phyloP scores from a whole-genome alignment of 73 alveolate genomes.

The Tetrahymena thermophila region DNA sequence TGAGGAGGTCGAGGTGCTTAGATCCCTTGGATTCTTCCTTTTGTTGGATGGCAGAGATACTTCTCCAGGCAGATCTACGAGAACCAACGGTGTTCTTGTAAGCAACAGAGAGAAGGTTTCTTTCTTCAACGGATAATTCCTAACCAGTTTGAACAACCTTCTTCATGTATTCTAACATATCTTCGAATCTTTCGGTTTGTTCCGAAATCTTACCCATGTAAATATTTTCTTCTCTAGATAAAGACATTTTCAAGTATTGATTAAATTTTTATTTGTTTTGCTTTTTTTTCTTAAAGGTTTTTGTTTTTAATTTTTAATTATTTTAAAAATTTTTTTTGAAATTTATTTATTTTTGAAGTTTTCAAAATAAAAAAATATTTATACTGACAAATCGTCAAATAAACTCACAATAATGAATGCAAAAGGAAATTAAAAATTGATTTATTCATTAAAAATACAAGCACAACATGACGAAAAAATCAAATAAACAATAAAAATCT shows the following conservation, averaged over 20 bases:
- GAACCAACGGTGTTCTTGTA: constrained; percentile 75
- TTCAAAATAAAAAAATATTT: not conserved
- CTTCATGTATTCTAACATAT: constrained; percentile 80
- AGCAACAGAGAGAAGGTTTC: constrained; percentile 80
- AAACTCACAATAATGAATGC: not conserved
- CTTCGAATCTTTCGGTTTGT: constrained; percentile 84
- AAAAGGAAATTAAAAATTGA: not conserved
- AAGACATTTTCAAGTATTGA: not conserved
- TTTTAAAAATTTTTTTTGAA: not conserved
- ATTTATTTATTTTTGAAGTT: not conserved
- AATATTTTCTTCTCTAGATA: constrained; percentile 63
- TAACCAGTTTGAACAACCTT: constrained; percentile 55
- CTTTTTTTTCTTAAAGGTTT: not conserved
- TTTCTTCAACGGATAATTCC: constrained; percentile 71
- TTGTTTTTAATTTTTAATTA: not conserved
- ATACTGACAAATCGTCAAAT: not conserved
- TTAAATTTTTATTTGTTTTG: not conserved
- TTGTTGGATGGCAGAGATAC: constrained; percentile 59
- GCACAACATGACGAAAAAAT: not conserved
- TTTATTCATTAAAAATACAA: not conserved
- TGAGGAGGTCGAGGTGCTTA: constrained; percentile 52
- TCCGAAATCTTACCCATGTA: constrained; percentile 82
- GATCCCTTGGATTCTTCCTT: constrained; percentile 60
- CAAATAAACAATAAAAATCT: not conserved
- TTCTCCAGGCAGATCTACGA: constrained; percentile 70